Percentiles rank a stretch among this genome's conserved stretches.
Evolutionary conservation across 768 basidiomycete genomes (phyloP).

Genomic region (Melanogaster broomeanus): DNA sequence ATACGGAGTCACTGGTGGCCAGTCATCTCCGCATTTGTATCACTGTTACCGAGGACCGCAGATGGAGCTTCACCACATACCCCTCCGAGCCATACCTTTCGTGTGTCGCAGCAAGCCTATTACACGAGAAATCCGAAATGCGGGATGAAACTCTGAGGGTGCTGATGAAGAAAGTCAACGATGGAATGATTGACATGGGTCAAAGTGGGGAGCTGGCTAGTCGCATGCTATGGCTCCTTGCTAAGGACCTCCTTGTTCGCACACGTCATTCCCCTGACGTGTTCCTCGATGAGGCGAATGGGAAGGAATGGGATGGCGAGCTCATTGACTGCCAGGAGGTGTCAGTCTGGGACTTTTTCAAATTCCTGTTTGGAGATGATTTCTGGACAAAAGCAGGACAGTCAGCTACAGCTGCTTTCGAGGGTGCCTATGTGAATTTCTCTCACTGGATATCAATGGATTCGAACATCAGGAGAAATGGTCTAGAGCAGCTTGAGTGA

Average conservation of each 20-base stretch:
- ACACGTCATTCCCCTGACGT: too few species aligned
- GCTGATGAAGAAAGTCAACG: neutral
- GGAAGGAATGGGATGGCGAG: neutral
- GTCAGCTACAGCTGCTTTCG: neutral
- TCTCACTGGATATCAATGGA: conserved; percentile 12
- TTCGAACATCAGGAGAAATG: neutral
- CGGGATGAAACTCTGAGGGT: neutral
- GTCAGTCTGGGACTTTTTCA: neutral
- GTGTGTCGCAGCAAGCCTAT: neutral
- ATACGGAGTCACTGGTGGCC: neutral
- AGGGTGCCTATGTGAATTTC: conserved; percentile 9
- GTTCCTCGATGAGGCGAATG: neutral
- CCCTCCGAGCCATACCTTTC: conserved; percentile 12
- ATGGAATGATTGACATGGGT: conserved; percentile 8
- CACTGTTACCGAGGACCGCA: neutral
- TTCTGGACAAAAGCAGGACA: neutral
- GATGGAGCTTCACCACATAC: conserved; percentile 5
- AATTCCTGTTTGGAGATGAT: conserved; percentile 1
- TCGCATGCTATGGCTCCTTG: conserved; percentile 7
- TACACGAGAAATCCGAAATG: neutral
- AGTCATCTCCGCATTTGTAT: conserved; percentile 8
- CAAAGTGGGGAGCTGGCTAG: conserved; percentile 10
- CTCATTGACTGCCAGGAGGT: conserved; percentile 5
- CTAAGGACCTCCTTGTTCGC: conserved; percentile 9
- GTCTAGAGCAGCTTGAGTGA: neutral